A percentile compares a stretch with the other conserved stretches of the same genome.
Conservation (phyloP, 2,329 filamentous ascomycete species). For the Sporothrix pallida region DNA sequence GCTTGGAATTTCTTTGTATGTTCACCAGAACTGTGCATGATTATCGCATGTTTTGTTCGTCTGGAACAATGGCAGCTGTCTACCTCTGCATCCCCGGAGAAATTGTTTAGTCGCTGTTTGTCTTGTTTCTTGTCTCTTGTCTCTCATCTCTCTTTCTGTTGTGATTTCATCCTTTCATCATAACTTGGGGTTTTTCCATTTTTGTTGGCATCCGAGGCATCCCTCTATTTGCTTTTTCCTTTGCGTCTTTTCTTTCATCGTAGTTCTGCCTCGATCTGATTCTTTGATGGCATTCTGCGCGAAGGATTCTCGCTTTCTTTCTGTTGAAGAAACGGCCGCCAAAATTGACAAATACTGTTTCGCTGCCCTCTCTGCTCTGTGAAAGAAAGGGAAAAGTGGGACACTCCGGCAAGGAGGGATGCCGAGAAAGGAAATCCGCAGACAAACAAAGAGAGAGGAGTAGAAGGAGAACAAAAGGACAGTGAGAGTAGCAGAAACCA, state of each 20-base stretch:
- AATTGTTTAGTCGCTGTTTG: background rate
- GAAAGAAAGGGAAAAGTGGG: background rate
- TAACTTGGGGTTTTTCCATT: background rate
- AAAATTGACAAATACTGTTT: background rate
- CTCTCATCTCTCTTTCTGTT: background rate
- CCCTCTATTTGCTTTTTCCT: background rate
- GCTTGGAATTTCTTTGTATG: background rate
- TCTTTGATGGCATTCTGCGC: no score
- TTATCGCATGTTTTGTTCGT: background rate
- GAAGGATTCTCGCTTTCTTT: background rate
- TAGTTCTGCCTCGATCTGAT: background rate
- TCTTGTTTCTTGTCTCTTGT: background rate
- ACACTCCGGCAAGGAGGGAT: background rate
- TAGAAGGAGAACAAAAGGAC: background rate
- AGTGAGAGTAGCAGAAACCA: background rate
- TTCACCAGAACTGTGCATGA: background rate
- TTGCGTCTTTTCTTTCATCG: background rate
- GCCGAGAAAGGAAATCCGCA: constrained; percentile 20
- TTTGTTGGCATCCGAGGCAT: constrained; percentile 13
- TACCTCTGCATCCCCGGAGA: background rate
- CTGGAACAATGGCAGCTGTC: background rate
- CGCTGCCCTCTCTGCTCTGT: no score
- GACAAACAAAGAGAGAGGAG: constrained; percentile 18
- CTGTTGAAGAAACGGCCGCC: background rate
- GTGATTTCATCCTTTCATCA: constrained; percentile 2